Base-by-base conservation (phyloP, 192 early-diverging fungal genomes). In the Phlyctochytrium planicorne region DNA sequence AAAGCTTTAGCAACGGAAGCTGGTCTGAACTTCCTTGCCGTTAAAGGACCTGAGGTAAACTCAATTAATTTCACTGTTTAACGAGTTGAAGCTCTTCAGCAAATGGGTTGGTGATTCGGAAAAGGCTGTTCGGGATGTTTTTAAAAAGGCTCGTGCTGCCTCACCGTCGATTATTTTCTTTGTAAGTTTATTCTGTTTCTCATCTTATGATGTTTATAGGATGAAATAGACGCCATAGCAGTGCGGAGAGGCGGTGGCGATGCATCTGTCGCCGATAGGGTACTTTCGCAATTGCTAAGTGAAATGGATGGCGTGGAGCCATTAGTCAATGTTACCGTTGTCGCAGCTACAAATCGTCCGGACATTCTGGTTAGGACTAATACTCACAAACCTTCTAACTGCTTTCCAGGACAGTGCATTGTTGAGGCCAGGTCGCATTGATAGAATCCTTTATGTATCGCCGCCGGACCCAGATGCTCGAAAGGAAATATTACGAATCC, bases 41-140 rank as follows among this genome's bases (percentile, higher is more conserved):
- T 99, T 17, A 97, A 98, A 36, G 97, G 97, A 1, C 97, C 97
- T 1, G 97, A 99, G 82, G 91, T 94, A 59, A 3, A 2, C 50
- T 53, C 6, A 2, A 34, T 29, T 25, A 0, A 20, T 25, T 71
- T 30, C 4, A 50, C 25, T 30, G 16, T 56, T 60, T 62, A n/a
- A n/a, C n/a, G n/a, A n/a, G n/a, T 62, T 77, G 17, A 14, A 93
- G 91, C 78, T 98, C 14, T 96, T 98, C 70, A 97, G 94, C 82
- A 99, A 98, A 74, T 99, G 95, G 95, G 97, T 99, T 3, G 97
- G 97, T 30, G 97, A 99, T 68, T 95, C 93, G 1, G 97, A 99
- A 77, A 96, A 95, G 79, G 94, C 95, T 2, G 91, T 99, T 1
- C 87, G 89, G 2, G 90, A 94, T 63, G 87, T 98, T n/a, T 99